Percentiles rank a stretch among this genome's conserved stretches.
phyloP scores from a whole-genome alignment of 345 rosid genomes.

The Salix suchowensis region DNA sequence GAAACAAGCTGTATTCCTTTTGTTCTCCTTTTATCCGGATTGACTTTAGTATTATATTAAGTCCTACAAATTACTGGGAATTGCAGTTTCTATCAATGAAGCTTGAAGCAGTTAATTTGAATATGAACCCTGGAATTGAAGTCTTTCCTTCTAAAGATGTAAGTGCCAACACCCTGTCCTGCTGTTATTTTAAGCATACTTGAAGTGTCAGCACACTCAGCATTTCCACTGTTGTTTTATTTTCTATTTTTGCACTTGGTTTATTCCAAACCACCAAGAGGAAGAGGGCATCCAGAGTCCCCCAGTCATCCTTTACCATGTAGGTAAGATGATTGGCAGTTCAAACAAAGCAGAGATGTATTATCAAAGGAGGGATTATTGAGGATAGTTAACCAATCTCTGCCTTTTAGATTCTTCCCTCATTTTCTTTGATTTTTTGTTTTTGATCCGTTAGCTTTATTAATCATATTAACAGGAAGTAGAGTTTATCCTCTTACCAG shows the following conservation, averaged over 20 bases:
- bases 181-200: not conserved
- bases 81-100: slow-evolving; percentile 90
- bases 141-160: slow-evolving; percentile 70
- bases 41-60: slow-evolving; percentile 4
- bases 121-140: slow-evolving; percentile 58
- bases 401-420: not conserved
- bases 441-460: not conserved
- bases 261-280: not conserved
- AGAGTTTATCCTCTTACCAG: not conserved
- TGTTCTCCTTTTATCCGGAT: not conserved
- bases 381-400: not conserved
- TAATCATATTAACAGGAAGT: not conserved
- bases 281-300: not conserved
- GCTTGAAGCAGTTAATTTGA: slow-evolving; percentile 78
- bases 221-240: not conserved
- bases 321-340: slow-evolving; percentile 2
- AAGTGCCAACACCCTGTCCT: not conserved
- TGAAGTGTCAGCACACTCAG: not conserved
- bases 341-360: not conserved
- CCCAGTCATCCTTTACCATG: not conserved
- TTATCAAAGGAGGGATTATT: not conserved
- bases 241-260: not conserved
- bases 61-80: slow-evolving; percentile 12
- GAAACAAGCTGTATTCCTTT: not conserved
- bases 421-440: not conserved